These are phyloP conservation scores for Trichoderma asperelloides DNA, from an alignment of 495 filamentous ascomycete genomes.

Conservation along the genomic window DNA sequence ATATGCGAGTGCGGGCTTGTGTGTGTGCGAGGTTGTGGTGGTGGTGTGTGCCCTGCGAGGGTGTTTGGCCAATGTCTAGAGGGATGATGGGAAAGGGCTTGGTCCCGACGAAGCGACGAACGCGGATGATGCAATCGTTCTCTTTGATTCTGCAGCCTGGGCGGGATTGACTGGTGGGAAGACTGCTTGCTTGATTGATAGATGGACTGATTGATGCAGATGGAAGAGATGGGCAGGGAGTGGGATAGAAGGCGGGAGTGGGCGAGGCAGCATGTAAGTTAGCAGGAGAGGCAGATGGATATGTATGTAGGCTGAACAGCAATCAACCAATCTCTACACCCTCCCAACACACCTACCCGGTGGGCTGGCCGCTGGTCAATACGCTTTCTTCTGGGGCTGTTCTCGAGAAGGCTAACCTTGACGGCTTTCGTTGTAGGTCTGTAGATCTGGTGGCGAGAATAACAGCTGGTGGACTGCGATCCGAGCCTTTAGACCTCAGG, in stretches of 20 bases:
- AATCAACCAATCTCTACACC: too few relatives aligned
- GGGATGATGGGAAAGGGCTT: not conserved
- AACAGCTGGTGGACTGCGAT: too few relatives aligned
- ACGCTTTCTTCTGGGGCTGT: too few relatives aligned
- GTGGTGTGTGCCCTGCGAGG: not conserved
- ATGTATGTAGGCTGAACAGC: not conserved
- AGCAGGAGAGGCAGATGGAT: not conserved
- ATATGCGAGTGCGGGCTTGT: slow-evolving; percentile 2
- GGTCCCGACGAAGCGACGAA: not conserved
- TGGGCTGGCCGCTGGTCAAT: too few relatives aligned
- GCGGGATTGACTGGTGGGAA: not conserved
- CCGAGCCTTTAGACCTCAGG: too few relatives aligned
- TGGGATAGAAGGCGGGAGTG: not conserved
- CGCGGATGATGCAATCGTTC: slow-evolving; percentile 1
- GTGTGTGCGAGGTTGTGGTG: not conserved
- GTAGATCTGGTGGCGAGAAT: too few relatives aligned
- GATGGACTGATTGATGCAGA: not conserved
- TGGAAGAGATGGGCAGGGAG: not conserved
- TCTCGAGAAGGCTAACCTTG: too few relatives aligned
- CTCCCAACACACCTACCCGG: too few relatives aligned
- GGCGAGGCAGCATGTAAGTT: not conserved
- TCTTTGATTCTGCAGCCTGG: not conserved
- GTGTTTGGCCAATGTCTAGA: not conserved
- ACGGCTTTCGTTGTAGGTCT: too few relatives aligned
- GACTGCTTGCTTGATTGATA: not conserved